Conservation (phyloP, 371 early-diverging fungal genomes). For the Coemansia sp. region DNA sequence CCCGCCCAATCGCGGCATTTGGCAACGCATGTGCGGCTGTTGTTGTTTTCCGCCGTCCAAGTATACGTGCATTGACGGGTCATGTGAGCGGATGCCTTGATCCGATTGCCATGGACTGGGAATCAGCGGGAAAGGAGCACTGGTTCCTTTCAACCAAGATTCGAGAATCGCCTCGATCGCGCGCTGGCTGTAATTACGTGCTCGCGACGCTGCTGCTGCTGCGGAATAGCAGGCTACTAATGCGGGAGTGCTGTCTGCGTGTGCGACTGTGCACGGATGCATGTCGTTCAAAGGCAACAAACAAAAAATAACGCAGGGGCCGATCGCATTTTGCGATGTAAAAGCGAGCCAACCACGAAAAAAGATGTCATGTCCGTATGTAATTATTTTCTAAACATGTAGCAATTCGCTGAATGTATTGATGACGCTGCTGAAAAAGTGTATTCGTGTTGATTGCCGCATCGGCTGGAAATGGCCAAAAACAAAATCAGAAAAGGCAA, state of each 20-base stretch:
- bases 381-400: too few relatives aligned
- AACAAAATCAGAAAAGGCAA: not conserved
- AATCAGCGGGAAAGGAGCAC: not conserved
- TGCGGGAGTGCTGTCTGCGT: not conserved
- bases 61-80: not conserved
- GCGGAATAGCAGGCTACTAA: too few relatives aligned
- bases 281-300: too few relatives aligned
- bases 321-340: not conserved
- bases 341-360: too few relatives aligned
- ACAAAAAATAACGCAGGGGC: too few relatives aligned
- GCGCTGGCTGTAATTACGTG: not conserved
- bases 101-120: not conserved
- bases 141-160: not conserved
- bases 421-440: too few relatives aligned
- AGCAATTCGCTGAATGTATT: too few relatives aligned
- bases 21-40: not conserved
- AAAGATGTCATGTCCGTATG: too few relatives aligned
- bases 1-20: not conserved
- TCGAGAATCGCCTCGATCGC: not conserved
- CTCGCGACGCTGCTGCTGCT: not conserved
- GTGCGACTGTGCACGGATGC: not conserved
- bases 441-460: too few relatives aligned
- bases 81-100: not conserved
- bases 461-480: not conserved
- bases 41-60: not conserved